Evolutionary conservation across 2,329 filamentous ascomycete genomes (phyloP), one percentile per base, ranked within the genome.

Genomic region (Samsoniella hepiali): DNA sequence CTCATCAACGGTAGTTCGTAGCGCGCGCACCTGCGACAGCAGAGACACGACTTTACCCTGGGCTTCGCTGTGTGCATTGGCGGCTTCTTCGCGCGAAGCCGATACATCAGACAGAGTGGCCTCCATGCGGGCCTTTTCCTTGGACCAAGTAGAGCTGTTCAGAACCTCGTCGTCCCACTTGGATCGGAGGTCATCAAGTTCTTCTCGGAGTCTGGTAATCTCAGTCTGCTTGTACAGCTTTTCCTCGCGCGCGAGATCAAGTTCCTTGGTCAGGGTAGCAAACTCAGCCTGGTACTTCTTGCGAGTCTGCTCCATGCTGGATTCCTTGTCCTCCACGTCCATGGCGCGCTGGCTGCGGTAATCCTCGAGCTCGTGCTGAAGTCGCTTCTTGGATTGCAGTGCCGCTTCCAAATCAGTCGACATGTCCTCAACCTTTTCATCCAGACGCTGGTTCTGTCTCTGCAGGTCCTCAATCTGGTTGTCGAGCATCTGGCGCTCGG

Each of bases 141-240:
- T 99, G 13, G 93, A 93, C 93, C 95, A 98, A 0, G 94, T 97
- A 17, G 93, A 96, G 76, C 92, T 96, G 78, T 98, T 98, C 69
- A 98, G 86, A 11, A 98, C 92, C 77, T 99, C 94, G 70, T 98
- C 92, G 71, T 99, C 95, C 94, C 95, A 98, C 78, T 98, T 98
- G 69, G 89, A 93, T 68, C 95, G 88, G 64, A 98, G 84, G 70
- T 97, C 93, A 70, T 99, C 95, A 31, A 98, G 87, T 76, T 99
- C 95, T 73, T 98, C 94, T n/a, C 94, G 89, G 60, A 99, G 83
- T 51, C 92, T 88, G 17, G 89, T 85, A 67, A 94, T 96, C 76
- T 97, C 93, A 42, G 90, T 87, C 69, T 95, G 92, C 84, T 84
- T 94, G 84, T 80, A 97, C 78, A 81, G 90, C 82, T 82, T 87